Evolutionary conservation across 169 alveolate species (phyloP).

Genomic region (Cryptosporidium xiaoi): DNA sequence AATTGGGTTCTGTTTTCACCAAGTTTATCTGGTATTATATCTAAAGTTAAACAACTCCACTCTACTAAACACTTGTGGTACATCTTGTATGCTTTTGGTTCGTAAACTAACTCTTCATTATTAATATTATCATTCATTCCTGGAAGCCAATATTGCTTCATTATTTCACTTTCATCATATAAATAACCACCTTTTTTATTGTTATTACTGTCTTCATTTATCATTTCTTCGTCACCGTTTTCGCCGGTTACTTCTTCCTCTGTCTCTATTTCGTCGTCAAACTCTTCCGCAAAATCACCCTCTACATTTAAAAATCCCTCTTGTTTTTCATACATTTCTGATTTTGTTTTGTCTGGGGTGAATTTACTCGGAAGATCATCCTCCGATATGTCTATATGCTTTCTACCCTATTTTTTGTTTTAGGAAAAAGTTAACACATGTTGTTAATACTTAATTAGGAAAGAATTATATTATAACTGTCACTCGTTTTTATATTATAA

Average conservation of each 20-base stretch:
- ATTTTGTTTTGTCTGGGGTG: slow-evolving; percentile 14
- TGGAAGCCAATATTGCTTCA: slow-evolving; percentile 47
- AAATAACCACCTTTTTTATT: too few relatives aligned
- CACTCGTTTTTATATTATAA: too few relatives aligned
- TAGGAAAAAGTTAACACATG: not conserved
- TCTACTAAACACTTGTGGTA: slow-evolving; percentile 69
- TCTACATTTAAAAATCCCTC: slow-evolving; percentile 39
- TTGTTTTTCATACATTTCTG: slow-evolving; percentile 28
- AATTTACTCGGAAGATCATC: slow-evolving; percentile 57
- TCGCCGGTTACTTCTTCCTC: slow-evolving; percentile 28
- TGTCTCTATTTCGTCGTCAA: slow-evolving; percentile 53
- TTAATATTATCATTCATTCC: slow-evolving; percentile 17
- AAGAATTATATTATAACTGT: too few relatives aligned
- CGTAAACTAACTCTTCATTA: slow-evolving; percentile 40
- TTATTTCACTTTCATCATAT: slow-evolving; percentile 16
- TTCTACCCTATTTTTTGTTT: slow-evolving; percentile 31
- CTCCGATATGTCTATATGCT: slow-evolving; percentile 17
- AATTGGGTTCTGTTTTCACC: slow-evolving; percentile 64
- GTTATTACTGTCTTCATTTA: not conserved
- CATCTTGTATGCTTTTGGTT: slow-evolving; percentile 67
- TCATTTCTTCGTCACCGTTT: not conserved
- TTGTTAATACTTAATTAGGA: not conserved
- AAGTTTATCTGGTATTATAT: slow-evolving; percentile 49
- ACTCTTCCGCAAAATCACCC: slow-evolving; percentile 68
- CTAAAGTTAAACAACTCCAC: slow-evolving; percentile 70